phyloP scores from a whole-genome alignment of 1,139 yeast species.

The Magnusiomyces clavatus region DNA sequence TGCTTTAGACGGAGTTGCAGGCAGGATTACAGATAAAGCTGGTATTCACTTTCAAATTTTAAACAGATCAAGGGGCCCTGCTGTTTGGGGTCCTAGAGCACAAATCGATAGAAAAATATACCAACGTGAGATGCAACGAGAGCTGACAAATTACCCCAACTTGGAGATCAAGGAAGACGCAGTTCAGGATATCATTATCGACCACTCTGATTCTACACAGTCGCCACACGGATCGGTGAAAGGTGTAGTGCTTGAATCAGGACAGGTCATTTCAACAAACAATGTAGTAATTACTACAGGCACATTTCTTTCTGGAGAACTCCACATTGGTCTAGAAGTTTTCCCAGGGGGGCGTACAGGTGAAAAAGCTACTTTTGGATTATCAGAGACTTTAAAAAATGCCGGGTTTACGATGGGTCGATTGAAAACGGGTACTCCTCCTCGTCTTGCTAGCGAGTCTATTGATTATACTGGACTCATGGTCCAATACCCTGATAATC shows the following conservation, averaged over 20 bases:
- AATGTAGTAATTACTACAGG: slow-evolving; percentile 91
- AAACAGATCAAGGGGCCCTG: slow-evolving; percentile 87
- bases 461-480: slow-evolving; percentile 57
- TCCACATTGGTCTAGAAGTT: slow-evolving; percentile 74
- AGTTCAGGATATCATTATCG: slow-evolving; percentile 80
- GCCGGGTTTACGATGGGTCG: slow-evolving; percentile 85
- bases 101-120: slow-evolving; percentile 87
- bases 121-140: slow-evolving; percentile 69
- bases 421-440: slow-evolving; percentile 95
- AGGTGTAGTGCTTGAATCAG: slow-evolving; percentile 71
- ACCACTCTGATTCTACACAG: slow-evolving; percentile 32
- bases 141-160: slow-evolving; percentile 50
- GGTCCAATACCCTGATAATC: slow-evolving; percentile 71
- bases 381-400: slow-evolving; percentile 64
- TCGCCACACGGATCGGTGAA: slow-evolving; percentile 32
- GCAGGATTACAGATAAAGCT: slow-evolving; percentile 77
- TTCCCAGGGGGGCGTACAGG: slow-evolving; percentile 93
- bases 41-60: slow-evolving; percentile 88
- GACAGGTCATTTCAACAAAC: slow-evolving; percentile 49
- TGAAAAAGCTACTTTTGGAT: slow-evolving; percentile 84
- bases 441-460: slow-evolving; percentile 64
- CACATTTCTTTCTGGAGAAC: slow-evolving; percentile 89
- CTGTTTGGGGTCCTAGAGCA: slow-evolving; percentile 98
- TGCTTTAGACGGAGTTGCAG: slow-evolving; percentile 90
- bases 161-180: slow-evolving; percentile 60